phyloP scores from a whole-genome alignment of 2,329 filamentous ascomycete genomes.

The Fusarium fujikuroi region DNA sequence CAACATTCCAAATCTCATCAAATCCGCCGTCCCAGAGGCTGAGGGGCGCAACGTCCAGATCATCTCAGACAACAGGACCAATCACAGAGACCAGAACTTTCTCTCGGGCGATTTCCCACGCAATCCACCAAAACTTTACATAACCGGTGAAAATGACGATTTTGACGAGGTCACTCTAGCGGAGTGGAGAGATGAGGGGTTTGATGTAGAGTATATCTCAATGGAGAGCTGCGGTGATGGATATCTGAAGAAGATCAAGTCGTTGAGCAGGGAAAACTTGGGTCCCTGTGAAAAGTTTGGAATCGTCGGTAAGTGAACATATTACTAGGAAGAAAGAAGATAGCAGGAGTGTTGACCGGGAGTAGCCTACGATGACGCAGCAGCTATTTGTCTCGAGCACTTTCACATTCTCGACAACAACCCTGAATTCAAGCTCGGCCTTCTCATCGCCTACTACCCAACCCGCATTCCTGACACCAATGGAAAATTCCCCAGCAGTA shows the following conservation, averaged over 20 bases:
- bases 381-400: conserved; percentile 55
- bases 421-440: conserved; percentile 54
- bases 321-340: no score
- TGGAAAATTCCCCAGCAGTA: conserved; percentile 53
- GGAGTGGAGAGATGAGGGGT: conserved; percentile 57
- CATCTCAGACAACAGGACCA: conserved; percentile 48
- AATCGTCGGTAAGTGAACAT: conserved; percentile 51
- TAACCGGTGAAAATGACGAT: conserved; percentile 55
- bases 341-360: no score
- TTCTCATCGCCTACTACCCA: conserved; percentile 59
- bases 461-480: conserved; percentile 56
- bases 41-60: conserved; percentile 48
- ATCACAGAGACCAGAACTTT: conserved; percentile 55
- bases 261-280: conserved; percentile 47
- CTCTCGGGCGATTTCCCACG: conserved; percentile 55
- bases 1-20: conserved; percentile 46
- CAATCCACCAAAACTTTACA: conserved; percentile 52
- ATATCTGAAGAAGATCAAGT: conserved; percentile 50
- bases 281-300: conserved; percentile 57
- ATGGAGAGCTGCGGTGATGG: conserved; percentile 50
- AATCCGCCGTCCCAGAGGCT: conserved; percentile 46
- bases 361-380: conserved; percentile 52
- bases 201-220: conserved; percentile 55
- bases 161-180: conserved; percentile 53
- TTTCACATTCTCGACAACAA: conserved; percentile 59